A percentile compares a stretch with the other conserved stretches of the same genome.
phyloP scores from a whole-genome alignment of 164 flowering plant genomes.

The Liriodendron chinense region DNA sequence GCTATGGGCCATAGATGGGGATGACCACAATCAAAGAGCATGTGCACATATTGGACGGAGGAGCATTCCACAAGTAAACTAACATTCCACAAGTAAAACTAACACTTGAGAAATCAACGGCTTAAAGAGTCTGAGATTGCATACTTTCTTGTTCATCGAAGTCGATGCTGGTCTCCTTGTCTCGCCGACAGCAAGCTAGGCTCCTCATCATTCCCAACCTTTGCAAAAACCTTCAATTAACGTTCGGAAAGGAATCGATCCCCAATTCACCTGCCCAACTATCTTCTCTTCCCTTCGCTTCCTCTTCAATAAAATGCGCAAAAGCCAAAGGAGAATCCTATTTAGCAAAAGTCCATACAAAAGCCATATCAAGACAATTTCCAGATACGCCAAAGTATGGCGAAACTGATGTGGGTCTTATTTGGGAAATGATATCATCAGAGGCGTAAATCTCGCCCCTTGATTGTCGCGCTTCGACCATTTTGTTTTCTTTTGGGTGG shows the following conservation, averaged over 20 bases:
- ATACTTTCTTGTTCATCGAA: slow-evolving; percentile 79
- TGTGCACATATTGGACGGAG: neutral
- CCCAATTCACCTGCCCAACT: neutral
- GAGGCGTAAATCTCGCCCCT: too few species aligned
- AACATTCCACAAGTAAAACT: neutral
- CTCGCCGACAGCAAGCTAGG: slow-evolving; percentile 65
- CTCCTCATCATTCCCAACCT: slow-evolving; percentile 35
- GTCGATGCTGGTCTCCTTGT: slow-evolving; percentile 61
- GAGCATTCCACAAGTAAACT: neutral
- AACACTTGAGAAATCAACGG: neutral
- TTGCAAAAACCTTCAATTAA: neutral
- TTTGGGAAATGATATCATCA: too few species aligned
- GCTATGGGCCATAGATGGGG: neutral
- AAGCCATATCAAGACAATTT: neutral
- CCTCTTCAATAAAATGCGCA: neutral
- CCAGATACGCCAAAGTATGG: neutral
- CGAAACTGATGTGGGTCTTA: too few species aligned
- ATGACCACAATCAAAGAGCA: neutral
- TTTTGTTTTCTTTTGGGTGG: too few species aligned
- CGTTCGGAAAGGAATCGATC: neutral
- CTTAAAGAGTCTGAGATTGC: slow-evolving; percentile 11
- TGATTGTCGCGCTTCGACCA: too few species aligned
- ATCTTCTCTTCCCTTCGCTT: neutral
- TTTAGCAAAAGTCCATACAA: neutral
- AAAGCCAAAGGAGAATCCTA: neutral